Base-by-base conservation (phyloP, 768 basidiomycete genomes). In the Pleurotus tuoliensis region DNA sequence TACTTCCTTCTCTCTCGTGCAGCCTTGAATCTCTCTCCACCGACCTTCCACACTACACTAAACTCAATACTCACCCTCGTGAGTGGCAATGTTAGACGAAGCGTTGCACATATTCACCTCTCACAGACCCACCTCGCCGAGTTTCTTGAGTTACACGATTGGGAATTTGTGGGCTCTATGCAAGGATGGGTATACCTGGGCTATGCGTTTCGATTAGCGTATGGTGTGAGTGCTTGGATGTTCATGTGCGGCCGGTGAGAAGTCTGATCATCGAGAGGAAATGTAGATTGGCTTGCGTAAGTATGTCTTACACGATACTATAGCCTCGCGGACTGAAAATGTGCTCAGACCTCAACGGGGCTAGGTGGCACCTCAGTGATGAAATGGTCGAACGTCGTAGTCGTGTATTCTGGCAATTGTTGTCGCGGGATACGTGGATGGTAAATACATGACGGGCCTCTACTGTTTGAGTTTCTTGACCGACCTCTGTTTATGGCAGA, bases 391-490 rank as follows among this genome's bases (percentile, higher is more conserved):
- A 82, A 57, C 71, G 75, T 55, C 80, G 88, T 15, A 78, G 74
- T 53, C 73, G 73, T 18, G 69, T 86, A 9, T 89, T 88, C 64
- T 91, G 87, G 86, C 81, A 85, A 47, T 66, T 89, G n/a, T 88
- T 86, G 62, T 61, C 73, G 22, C 64, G 80, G 25, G 88, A 90
- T 62, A 83, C 84, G 0, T 82, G 81, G 76, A 68, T 80, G 39
- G 88, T 90, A 62, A 47, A 71, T 8, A 11, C 8, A 11, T 30
- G 8, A 2, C 30, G 3, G 30, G 7, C 30, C 9, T 6, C 6
- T 30, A 0, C 6, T 11, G 5, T 12, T 22, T 12, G 20, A 45
- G 16, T 56, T 59, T 7, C 44, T 12, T 43, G 6, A 9, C 8
- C 5, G n/a, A 43, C 18, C 18, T n/a, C 24, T 15, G 18, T 18